These are phyloP conservation scores for Fusarium longipes DNA, from an alignment of 2,329 filamentous ascomycete species.

Conservation along the genomic window DNA sequence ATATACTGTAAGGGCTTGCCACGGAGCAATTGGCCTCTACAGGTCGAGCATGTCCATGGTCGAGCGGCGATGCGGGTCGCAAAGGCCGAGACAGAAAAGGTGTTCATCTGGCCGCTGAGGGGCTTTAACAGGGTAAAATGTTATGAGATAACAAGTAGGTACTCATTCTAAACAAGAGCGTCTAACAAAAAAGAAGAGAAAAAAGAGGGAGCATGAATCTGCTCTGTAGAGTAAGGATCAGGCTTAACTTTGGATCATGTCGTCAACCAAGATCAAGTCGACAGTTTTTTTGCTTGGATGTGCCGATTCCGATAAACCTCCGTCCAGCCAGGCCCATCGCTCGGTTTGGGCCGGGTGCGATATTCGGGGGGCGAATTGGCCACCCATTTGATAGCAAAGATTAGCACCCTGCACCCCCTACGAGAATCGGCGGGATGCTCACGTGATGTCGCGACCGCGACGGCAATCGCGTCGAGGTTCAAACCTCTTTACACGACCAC, in stretches of 20 bases:
- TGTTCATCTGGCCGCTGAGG: constrained; percentile 54
- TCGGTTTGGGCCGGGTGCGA: constrained; percentile 45
- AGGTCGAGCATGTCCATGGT: constrained; percentile 61
- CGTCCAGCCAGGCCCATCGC: constrained; percentile 40
- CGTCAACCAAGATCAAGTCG: constrained; percentile 39
- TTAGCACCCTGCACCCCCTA: background rate
- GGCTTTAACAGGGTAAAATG: constrained; percentile 27
- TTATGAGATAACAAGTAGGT: constrained; percentile 11
- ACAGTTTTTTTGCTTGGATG: constrained; percentile 44
- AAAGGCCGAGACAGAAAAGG: constrained; percentile 53
- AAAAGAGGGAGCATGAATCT: constrained; percentile 9
- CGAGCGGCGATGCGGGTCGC: constrained; percentile 54
- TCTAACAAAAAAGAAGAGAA: constrained; percentile 7
- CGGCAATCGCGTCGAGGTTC: constrained; percentile 40
- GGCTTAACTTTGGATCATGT: constrained; percentile 38
- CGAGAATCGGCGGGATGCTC: background rate
- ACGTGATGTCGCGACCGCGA: constrained; percentile 50
- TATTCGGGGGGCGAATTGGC: constrained; percentile 28
- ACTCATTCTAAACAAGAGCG: constrained; percentile 40
- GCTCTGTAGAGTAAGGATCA: constrained; percentile 1
- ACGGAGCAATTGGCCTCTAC: constrained; percentile 55
- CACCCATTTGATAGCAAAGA: constrained; percentile 3
- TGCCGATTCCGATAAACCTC: constrained; percentile 45
- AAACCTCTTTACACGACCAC: constrained; percentile 38
- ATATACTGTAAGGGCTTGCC: constrained; percentile 46